These are phyloP conservation scores for Allantophomopsis cytisporea DNA, from an alignment of 2,329 filamentous ascomycete species.

Conservation along the genomic window DNA sequence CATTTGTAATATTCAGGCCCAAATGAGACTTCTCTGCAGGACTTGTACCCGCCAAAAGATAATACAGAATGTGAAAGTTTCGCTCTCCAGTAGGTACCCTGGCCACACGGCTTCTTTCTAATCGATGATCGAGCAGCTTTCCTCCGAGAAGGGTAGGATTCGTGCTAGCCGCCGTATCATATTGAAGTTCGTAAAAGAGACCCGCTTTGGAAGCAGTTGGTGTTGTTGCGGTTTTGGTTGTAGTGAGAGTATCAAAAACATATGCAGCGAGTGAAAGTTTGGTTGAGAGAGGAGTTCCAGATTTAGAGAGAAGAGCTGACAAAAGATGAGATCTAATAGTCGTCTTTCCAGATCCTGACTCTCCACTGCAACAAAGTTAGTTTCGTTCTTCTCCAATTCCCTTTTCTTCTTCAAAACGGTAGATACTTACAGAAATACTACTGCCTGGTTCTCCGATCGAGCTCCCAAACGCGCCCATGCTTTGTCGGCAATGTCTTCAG, in stretches of 20 bases:
- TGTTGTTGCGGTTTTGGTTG: conserved; percentile 91
- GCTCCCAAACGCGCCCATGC: conserved; percentile 77
- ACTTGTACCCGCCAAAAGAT: conserved; percentile 85
- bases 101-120: conserved; percentile 84
- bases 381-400: conserved; percentile 1
- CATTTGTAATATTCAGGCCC: conserved; percentile 28
- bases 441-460: conserved; percentile 83
- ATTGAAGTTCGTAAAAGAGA: conserved; percentile 91
- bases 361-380: conserved; percentile 47
- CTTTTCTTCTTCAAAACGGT: background rate
- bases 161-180: conserved; percentile 75
- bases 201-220: conserved; percentile 93
- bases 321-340: conserved; percentile 84
- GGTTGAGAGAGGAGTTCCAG: conserved; percentile 81
- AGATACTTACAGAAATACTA: conserved; percentile 77
- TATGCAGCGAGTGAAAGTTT: conserved; percentile 91
- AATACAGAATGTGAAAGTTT: conserved; percentile 94
- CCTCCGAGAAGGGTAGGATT: conserved; percentile 85
- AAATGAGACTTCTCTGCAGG: conserved; percentile 81
- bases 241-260: conserved; percentile 90
- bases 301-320: conserved; percentile 74
- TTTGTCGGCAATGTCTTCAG: conserved; percentile 79
- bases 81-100: conserved; percentile 90
- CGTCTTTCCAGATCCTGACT: conserved; percentile 93
- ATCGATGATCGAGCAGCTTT: conserved; percentile 83